A percentile compares a stretch with the other conserved stretches of the same genome.
These are phyloP conservation scores for Sphagnum magellanicum DNA, from an alignment of 228 moss, liverwort and hornwort genomes.

Conservation along the genomic window DNA sequence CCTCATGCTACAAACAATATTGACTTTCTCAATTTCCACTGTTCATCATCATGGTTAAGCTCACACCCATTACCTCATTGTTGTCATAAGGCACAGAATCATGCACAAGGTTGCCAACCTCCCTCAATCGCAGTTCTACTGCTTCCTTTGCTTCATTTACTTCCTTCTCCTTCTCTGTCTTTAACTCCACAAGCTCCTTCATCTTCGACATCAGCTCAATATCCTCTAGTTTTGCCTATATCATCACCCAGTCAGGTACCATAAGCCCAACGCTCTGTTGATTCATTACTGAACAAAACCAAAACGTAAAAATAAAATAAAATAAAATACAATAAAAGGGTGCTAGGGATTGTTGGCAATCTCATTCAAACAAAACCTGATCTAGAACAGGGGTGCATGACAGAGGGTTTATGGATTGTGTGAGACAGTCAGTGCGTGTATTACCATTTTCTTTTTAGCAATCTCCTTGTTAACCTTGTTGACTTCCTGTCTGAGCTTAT, in stretches of 20 bases:
- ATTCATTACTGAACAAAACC: background rate
- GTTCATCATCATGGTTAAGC: too few species aligned
- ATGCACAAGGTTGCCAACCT: slow-evolving; percentile 66
- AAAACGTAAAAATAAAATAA: background rate
- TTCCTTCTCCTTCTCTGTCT: slow-evolving; percentile 40
- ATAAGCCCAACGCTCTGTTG: background rate
- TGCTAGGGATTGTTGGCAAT: too few species aligned
- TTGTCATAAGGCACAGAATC: slow-evolving; percentile 59
- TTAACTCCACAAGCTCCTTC: slow-evolving; percentile 35
- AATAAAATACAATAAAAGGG: background rate
- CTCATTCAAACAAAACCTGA: too few species aligned
- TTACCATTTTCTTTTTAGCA: slow-evolving; percentile 51
- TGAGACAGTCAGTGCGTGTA: background rate
- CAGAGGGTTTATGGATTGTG: too few species aligned
- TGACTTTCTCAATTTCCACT: too few species aligned
- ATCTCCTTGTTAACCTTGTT: slow-evolving; percentile 69
- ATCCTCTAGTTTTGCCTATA: slow-evolving; percentile 58
- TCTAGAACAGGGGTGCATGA: too few species aligned
- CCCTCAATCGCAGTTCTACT: slow-evolving; percentile 51
- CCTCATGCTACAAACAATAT: too few species aligned
- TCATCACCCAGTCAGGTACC: background rate
- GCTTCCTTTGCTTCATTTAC: slow-evolving; percentile 33
- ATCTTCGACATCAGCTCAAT: slow-evolving; percentile 44
- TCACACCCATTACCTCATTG: slow-evolving; percentile 44
- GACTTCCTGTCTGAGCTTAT: slow-evolving; percentile 25